A percentile compares a stretch with the other conserved stretches of the same genome.
Conservation (phyloP, 768 basidiomycete genomes). For the Pleurotus pulmonarius region DNA sequence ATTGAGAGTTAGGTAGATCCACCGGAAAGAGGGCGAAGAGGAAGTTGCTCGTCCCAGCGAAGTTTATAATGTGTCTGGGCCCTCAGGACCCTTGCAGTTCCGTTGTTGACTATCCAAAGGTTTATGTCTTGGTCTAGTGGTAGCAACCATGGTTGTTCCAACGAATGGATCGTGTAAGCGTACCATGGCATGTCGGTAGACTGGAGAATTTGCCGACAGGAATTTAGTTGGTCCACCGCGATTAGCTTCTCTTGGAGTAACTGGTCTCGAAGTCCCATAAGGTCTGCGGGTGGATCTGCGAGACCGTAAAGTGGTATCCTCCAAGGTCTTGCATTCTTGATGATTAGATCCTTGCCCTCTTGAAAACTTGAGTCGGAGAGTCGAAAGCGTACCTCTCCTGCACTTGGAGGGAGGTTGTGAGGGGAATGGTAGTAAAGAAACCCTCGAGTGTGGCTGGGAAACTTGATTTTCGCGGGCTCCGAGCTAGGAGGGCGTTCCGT, state of each 20-base stretch:
- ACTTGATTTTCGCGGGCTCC: neutral
- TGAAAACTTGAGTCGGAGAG: neutral
- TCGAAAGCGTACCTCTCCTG: neutral
- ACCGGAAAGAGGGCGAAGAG: neutral
- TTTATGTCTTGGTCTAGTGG: neutral
- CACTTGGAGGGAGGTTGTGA: neutral
- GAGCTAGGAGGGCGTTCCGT: no score
- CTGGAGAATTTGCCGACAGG: neutral
- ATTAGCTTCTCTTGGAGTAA: neutral
- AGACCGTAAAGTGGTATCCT: neutral
- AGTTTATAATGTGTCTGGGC: neutral
- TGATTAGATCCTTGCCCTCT: neutral
- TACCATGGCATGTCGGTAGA: neutral
- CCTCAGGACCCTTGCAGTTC: neutral
- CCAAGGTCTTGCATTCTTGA: neutral
- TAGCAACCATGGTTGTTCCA: neutral
- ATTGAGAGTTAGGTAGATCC: neutral
- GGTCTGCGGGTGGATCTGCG: neutral
- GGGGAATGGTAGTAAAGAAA: neutral
- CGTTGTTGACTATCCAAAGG: neutral
- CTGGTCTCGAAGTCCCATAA: neutral
- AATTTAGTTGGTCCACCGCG: neutral
- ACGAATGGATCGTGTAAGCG: neutral
- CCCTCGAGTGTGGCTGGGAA: neutral
- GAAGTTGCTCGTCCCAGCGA: neutral